phyloP scores from a whole-genome alignment of 495 filamentous ascomycete genomes.

The Articulospora tetracladia region DNA sequence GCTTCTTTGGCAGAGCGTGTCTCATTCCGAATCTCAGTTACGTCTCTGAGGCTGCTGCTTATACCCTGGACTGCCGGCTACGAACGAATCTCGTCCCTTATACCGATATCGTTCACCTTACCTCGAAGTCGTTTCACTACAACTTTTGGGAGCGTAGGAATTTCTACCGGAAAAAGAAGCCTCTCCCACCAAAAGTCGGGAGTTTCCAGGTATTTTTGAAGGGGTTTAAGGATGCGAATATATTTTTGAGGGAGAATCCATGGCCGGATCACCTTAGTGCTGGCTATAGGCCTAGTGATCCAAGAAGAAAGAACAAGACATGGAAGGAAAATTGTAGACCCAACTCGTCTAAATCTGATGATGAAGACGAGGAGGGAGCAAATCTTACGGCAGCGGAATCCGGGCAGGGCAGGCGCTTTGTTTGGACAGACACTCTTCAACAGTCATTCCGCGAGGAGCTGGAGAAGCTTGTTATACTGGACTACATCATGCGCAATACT shows the following conservation, averaged over 20 bases:
- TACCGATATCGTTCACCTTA: conserved; percentile 89
- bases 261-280: conserved; percentile 93
- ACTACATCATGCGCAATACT: conserved; percentile 99
- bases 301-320: conserved; percentile 63
- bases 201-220: conserved; percentile 98
- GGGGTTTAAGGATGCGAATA: conserved; percentile 93
- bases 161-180: conserved; percentile 80
- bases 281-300: conserved; percentile 68
- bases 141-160: conserved; percentile 93
- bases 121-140: conserved; percentile 96
- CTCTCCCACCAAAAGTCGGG: conserved; percentile 86
- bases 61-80: conserved; percentile 86
- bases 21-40: conserved; percentile 99
- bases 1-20: conserved; percentile 92
- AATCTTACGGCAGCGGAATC: conserved; percentile 43
- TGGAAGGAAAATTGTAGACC: conserved; percentile 90
- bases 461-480: conserved; percentile 95
- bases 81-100: conserved; percentile 92
- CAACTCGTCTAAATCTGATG: conserved; percentile 55
- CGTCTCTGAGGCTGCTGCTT: conserved; percentile 95
- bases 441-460: conserved; percentile 92
- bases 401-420: conserved; percentile 50
- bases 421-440: conserved; percentile 86
- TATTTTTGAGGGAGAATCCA: conserved; percentile 90
- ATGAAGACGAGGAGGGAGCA: conserved; percentile 58